Evolutionary conservation across 2,329 filamentous ascomycete species (phyloP).

Genomic region (Aspergillus sp.): DNA sequence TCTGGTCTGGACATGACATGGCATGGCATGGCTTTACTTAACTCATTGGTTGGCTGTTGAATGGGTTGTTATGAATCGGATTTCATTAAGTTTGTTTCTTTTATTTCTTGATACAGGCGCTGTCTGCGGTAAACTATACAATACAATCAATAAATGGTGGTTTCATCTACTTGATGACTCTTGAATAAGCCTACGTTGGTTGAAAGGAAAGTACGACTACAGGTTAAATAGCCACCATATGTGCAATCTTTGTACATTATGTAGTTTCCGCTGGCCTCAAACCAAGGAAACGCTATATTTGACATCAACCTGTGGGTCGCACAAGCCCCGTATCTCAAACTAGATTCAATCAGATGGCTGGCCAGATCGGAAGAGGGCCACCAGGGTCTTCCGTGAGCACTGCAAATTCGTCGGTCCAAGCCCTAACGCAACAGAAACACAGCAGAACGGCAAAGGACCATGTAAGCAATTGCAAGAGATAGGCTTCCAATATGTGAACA

Average conservation of each 20-base stretch:
- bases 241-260: constrained; percentile 14
- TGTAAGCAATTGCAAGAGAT: background rate
- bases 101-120: background rate
- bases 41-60: too few species aligned
- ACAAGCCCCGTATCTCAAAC: background rate
- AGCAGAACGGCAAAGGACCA: background rate
- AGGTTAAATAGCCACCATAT: constrained; percentile 1
- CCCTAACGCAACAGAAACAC: background rate
- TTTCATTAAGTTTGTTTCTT: too few species aligned
- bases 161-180: rapidly evolving
- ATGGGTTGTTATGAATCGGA: background rate
- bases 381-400: constrained; percentile 6
- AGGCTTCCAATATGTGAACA: constrained; percentile 1
- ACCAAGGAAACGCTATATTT: constrained; percentile 1
- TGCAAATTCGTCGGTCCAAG: constrained; percentile 1
- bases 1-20: background rate
- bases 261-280: background rate
- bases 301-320: constrained; percentile 3
- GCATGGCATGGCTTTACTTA: too few species aligned
- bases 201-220: background rate
- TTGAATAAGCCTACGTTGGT: too few species aligned
- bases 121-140: background rate
- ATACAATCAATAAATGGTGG: background rate
- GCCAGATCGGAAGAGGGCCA: background rate
- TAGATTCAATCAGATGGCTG: constrained; percentile 1